These are phyloP conservation scores for Diplocarpon rosae DNA, from an alignment of 2,329 filamentous ascomycete species.

Conservation along the genomic window DNA sequence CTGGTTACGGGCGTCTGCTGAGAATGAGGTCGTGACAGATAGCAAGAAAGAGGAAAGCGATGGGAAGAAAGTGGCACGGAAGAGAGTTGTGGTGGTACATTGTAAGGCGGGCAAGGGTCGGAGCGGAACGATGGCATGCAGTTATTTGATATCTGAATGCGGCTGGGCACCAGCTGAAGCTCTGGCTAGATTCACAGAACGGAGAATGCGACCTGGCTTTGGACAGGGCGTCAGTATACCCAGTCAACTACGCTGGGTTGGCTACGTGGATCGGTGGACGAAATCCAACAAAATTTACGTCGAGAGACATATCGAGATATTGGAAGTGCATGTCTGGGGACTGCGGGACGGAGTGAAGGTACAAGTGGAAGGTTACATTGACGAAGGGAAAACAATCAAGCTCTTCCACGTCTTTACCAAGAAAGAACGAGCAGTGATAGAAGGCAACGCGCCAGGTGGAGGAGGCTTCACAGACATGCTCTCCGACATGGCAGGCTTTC, in stretches of 20 bases:
- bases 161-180: conserved; percentile 56
- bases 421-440: conserved; percentile 59
- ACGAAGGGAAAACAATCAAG: conserved; percentile 83
- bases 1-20: conserved; percentile 53
- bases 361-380: conserved; percentile 69
- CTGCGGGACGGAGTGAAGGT: conserved; percentile 80
- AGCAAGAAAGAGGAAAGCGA: conserved; percentile 22
- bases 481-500: conserved; percentile 38
- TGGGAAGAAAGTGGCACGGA: conserved; percentile 15
- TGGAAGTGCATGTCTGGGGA: conserved; percentile 87
- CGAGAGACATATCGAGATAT: conserved; percentile 71
- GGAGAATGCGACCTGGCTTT: conserved; percentile 82
- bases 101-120: conserved; percentile 96
- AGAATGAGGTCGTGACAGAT: conserved; percentile 11
- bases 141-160: conserved; percentile 83
- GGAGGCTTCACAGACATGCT: conserved; percentile 40
- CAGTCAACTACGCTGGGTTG: conserved; percentile 78
- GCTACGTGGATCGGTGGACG: conserved; percentile 83
- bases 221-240: conserved; percentile 87
- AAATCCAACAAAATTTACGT: conserved; percentile 64
- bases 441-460: conserved; percentile 42
- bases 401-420: conserved; percentile 69
- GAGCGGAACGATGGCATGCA: conserved; percentile 78
- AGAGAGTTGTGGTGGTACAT: conserved; percentile 77
- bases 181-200: conserved; percentile 59